Evolutionary conservation across 2,329 filamentous ascomycete species (phyloP).

Genomic region (Hypoxylon sp.): DNA sequence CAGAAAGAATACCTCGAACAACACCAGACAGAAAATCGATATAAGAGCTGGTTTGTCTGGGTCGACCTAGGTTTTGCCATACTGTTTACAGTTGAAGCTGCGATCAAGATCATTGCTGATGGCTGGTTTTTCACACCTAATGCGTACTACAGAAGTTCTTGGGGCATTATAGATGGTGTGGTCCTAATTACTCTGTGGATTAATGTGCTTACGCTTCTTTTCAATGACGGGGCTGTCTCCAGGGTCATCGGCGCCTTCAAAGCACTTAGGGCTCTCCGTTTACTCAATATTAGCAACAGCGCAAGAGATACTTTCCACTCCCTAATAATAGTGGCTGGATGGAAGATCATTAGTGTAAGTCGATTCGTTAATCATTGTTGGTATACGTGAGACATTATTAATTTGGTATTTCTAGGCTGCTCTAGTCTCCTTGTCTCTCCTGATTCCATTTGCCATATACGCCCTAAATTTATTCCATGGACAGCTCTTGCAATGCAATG

Average conservation of each 20-base stretch:
- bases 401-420: conserved; percentile 69
- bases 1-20: conserved; percentile 86
- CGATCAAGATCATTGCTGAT: conserved; percentile 95
- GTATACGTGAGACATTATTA: conserved; percentile 23
- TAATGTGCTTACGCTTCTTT: conserved; percentile 87
- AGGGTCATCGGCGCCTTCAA: conserved; percentile 97
- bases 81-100: conserved; percentile 86
- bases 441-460: conserved; percentile 97
- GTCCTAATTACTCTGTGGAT: conserved; percentile 96
- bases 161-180: conserved; percentile 94
- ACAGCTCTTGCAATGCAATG: conserved; percentile 84
- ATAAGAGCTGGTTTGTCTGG: conserved; percentile 93
- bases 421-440: conserved; percentile 91
- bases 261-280: conserved; percentile 87
- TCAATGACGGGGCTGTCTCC: conserved; percentile 86
- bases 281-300: conserved; percentile 96
- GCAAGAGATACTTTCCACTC: conserved; percentile 97
- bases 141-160: conserved; percentile 95
- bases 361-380: neutral
- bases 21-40: conserved; percentile 63
- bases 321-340: conserved; percentile 91
- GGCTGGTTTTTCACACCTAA: conserved; percentile 97
- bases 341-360: conserved; percentile 89
- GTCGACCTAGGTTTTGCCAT: conserved; percentile 90
- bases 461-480: conserved; percentile 94